phyloP scores from a whole-genome alignment of 169 alveolate species.

The Eimeria sp. region DNA sequence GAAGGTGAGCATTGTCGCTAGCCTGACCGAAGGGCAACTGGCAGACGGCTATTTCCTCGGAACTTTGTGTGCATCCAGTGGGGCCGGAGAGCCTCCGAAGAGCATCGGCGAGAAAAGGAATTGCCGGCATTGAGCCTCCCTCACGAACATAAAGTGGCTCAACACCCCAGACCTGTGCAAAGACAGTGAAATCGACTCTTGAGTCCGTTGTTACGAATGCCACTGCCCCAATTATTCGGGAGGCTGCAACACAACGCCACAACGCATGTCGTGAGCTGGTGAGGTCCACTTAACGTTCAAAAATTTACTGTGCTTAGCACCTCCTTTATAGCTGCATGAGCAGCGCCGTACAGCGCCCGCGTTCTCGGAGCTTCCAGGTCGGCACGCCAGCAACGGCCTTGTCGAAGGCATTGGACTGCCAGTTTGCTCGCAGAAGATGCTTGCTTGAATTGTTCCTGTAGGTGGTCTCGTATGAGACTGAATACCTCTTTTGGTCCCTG shows the following conservation, averaged over 20 bases:
- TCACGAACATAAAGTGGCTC: conserved; percentile 80
- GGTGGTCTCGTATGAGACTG: conserved; percentile 4
- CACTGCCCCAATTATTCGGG: neutral
- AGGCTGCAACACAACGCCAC: neutral
- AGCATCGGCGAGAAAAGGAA: conserved; percentile 64
- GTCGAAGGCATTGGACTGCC: conserved; percentile 70
- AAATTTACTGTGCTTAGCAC: neutral
- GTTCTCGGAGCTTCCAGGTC: conserved; percentile 63
- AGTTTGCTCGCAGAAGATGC: conserved; percentile 56
- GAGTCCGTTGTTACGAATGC: neutral
- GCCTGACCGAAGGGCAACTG: conserved; percentile 85
- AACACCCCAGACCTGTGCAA: conserved; percentile 78
- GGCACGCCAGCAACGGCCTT: conserved; percentile 77
- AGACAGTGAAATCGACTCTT: neutral
- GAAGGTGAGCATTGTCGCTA: conserved; percentile 83
- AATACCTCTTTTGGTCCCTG: conserved; percentile 58
- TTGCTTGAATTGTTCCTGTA: neutral
- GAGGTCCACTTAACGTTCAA: neutral
- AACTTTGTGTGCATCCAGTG: neutral
- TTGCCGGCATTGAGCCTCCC: conserved; percentile 85
- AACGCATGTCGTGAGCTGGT: neutral
- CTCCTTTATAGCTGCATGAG: conserved; percentile 64
- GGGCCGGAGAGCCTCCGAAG: conserved; percentile 41
- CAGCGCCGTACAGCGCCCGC: conserved; percentile 75
- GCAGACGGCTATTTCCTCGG: conserved; percentile 67